These are phyloP conservation scores for Zarea fungicola DNA, from an alignment of 2,329 filamentous ascomycete genomes.

Conservation along the genomic window DNA sequence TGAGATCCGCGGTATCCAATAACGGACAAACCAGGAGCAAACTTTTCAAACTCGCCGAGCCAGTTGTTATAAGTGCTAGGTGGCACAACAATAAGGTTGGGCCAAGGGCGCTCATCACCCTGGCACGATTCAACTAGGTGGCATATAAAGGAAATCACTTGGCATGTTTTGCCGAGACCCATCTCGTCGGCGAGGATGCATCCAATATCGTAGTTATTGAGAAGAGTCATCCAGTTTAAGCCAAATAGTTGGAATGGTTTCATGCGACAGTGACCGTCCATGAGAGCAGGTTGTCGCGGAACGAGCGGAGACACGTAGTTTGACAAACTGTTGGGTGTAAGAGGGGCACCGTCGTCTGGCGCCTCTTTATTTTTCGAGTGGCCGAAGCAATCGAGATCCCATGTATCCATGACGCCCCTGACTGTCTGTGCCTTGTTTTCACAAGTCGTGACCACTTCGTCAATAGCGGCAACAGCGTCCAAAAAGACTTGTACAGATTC, in stretches of 20 bases:
- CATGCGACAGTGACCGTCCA: conserved; percentile 71
- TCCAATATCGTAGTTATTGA: conserved; percentile 74
- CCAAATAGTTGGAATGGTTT: conserved; percentile 94
- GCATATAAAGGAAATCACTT: conserved; percentile 87
- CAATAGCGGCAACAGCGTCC: conserved; percentile 74
- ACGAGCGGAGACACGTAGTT: conserved; percentile 40
- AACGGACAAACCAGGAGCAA: conserved; percentile 72
- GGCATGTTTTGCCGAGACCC: conserved; percentile 94
- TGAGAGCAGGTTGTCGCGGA: conserved; percentile 63
- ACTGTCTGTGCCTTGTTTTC: conserved; percentile 61
- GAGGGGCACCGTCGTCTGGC: conserved; percentile 32
- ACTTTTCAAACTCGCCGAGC: conserved; percentile 82
- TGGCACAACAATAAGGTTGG: conserved; percentile 83
- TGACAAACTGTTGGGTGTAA: conserved; percentile 36
- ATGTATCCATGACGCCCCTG: conserved; percentile 40
- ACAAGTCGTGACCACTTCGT: conserved; percentile 72
- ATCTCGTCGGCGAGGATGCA: conserved; percentile 97
- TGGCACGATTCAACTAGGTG: conserved; percentile 69
- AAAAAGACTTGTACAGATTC: conserved; percentile 63
- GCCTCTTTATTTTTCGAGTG: conserved; percentile 29
- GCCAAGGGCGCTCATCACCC: conserved; percentile 45
- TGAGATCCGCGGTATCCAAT: conserved; percentile 66
- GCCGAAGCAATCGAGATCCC: conserved; percentile 46
- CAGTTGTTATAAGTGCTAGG: conserved; percentile 95
- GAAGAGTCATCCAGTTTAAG: conserved; percentile 85